Evolutionary conservation across 148 eudicot species (phyloP).

Genomic region (Chenopodium formosanum): DNA sequence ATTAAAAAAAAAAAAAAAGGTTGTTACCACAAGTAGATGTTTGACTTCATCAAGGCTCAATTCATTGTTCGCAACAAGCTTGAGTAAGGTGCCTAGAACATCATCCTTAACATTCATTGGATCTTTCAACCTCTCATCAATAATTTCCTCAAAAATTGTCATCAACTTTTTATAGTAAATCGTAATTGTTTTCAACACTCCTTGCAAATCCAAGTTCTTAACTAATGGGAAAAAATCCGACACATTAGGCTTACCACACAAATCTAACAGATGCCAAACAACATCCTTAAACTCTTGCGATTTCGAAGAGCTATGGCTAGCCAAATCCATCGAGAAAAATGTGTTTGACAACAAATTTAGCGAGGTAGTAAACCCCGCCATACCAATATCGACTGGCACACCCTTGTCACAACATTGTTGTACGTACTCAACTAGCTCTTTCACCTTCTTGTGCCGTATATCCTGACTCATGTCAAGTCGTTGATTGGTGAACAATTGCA

Average conservation of each 20-base stretch:
- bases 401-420: constrained; percentile 11
- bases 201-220: constrained; percentile 25
- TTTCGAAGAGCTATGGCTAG: background rate
- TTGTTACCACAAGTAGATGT: constrained; percentile 16
- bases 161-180: background rate
- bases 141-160: constrained; percentile 23
- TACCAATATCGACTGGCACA: constrained; percentile 23
- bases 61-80: constrained; percentile 17
- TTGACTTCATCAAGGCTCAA: constrained; percentile 31
- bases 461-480: constrained; percentile 23
- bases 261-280: constrained; percentile 15
- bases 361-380: constrained; percentile 27
- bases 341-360: constrained; percentile 34
- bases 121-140: constrained; percentile 17
- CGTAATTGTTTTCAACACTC: constrained; percentile 5
- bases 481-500: constrained; percentile 29
- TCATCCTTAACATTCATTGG: constrained; percentile 8
- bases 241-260: constrained; percentile 19
- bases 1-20: too few relatives aligned
- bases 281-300: constrained; percentile 25
- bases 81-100: constrained; percentile 29
- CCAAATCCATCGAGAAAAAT: constrained; percentile 29
- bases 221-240: constrained; percentile 33
- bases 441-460: constrained; percentile 30
- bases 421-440: constrained; percentile 24